These are phyloP conservation scores for Acanthamoeba sp. DNA, from an alignment of 208 protist genomes.

Conservation along the genomic window DNA sequence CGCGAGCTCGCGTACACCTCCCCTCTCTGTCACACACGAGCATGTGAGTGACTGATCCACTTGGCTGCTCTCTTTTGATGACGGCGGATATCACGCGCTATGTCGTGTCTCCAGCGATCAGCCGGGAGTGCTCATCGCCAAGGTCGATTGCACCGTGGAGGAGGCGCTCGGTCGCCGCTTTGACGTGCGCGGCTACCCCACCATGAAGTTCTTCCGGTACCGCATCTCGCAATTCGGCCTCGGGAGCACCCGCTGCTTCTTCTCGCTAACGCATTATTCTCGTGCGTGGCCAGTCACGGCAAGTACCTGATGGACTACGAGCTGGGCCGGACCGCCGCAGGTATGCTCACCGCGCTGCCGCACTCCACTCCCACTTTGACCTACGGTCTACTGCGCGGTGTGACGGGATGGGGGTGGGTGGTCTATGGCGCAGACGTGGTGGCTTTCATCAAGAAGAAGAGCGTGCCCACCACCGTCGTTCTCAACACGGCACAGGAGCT, in stretches of 20 bases:
- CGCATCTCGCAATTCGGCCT: no score
- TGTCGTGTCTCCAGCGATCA: neutral
- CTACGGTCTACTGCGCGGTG: no score
- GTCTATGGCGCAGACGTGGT: neutral
- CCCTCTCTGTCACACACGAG: neutral
- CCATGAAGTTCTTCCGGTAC: slow-evolving; percentile 62
- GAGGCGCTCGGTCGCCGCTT: slow-evolving; percentile 23
- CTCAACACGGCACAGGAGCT: neutral
- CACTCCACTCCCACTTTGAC: neutral
- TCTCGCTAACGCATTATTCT: neutral
- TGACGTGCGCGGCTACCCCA: slow-evolving; percentile 56
- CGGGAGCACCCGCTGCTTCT: neutral
- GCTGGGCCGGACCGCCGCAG: neutral
- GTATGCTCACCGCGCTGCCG: neutral
- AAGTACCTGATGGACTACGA: slow-evolving; percentile 24
- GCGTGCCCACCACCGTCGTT: neutral
- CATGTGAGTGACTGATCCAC: neutral
- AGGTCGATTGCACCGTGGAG: slow-evolving; percentile 68
- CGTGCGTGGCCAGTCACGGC: neutral
- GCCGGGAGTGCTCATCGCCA: neutral
- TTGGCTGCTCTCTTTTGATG: neutral
- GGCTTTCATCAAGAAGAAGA: slow-evolving; percentile 47
- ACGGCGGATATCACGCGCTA: neutral
- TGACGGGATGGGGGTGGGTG: no score
- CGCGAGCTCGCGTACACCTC: neutral